Percentiles rank a stretch among this genome's conserved stretches.
These are phyloP conservation scores for Fusarium illudens DNA, from an alignment of 2,329 filamentous ascomycete species.

Conservation along the genomic window DNA sequence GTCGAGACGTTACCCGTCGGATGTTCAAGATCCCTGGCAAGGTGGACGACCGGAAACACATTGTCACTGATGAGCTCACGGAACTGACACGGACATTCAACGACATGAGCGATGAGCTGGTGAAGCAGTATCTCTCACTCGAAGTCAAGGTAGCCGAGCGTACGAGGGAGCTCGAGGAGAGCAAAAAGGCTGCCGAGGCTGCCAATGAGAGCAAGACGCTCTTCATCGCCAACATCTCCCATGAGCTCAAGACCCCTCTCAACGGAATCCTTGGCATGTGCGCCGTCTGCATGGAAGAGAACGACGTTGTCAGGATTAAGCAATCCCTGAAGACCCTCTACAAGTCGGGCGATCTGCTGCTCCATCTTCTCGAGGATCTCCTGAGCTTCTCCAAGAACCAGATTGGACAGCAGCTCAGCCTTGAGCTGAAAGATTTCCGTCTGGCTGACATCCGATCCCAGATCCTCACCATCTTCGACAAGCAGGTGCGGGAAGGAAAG, in stretches of 20 bases:
- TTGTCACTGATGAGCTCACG: slow-evolving; percentile 84
- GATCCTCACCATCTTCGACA: slow-evolving; percentile 85
- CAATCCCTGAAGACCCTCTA: slow-evolving; percentile 88
- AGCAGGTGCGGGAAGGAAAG: slow-evolving; percentile 81
- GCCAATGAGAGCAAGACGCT: slow-evolving; percentile 97
- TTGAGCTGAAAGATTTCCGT: slow-evolving; percentile 87
- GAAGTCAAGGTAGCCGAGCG: slow-evolving; percentile 86
- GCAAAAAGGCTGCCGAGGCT: slow-evolving; percentile 91
- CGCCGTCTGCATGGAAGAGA: slow-evolving; percentile 90
- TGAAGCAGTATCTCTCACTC: slow-evolving; percentile 84
- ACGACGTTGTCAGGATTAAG: slow-evolving; percentile 79
- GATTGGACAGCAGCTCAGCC: slow-evolving; percentile 81
- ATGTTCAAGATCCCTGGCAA: slow-evolving; percentile 86
- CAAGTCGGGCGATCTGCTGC: slow-evolving; percentile 74
- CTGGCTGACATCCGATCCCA: slow-evolving; percentile 86
- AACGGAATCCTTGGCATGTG: slow-evolving; percentile 97
- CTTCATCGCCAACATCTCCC: slow-evolving; percentile 94
- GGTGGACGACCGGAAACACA: slow-evolving; percentile 77
- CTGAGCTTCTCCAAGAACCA: slow-evolving; percentile 96
- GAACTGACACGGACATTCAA: slow-evolving; percentile 89
- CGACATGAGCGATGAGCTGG: slow-evolving; percentile 90
- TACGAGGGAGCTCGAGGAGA: slow-evolving; percentile 85
- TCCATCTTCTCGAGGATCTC: slow-evolving; percentile 88
- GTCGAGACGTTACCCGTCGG: slow-evolving; percentile 55
- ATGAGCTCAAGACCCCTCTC: slow-evolving; percentile 89